phyloP scores from a whole-genome alignment of 163 green algal species.

The Chlamydomonas reinhardtii region DNA sequence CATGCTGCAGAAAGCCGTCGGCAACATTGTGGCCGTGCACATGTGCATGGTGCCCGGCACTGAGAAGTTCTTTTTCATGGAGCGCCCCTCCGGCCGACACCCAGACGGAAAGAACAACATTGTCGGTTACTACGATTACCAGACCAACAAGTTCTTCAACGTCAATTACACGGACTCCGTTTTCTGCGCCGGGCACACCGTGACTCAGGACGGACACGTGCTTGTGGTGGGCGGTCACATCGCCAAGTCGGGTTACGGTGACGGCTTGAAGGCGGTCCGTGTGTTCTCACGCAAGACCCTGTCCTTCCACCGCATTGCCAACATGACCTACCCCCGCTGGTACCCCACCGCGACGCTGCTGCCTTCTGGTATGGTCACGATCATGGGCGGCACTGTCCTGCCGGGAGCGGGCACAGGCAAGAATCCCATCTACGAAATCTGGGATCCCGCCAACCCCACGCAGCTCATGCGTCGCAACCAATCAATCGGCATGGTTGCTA shows the following conservation, averaged over 20 bases:
- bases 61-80: conserved; percentile 61
- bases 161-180: conserved; percentile 42
- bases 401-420: conserved; percentile 34
- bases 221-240: conserved; percentile 55
- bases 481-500: not conserved
- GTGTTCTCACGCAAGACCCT: conserved; percentile 31
- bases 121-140: conserved; percentile 34
- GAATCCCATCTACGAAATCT: conserved; percentile 39
- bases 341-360: conserved; percentile 55
- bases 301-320: conserved; percentile 30
- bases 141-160: conserved; percentile 44
- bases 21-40: conserved; percentile 43
- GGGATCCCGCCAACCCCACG: conserved; percentile 29
- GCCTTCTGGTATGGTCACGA: conserved; percentile 23
- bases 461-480: not conserved
- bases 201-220: conserved; percentile 48
- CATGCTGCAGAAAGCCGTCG: conserved; percentile 11
- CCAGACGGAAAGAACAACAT: conserved; percentile 43
- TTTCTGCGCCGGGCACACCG: conserved; percentile 46
- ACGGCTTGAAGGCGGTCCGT: conserved; percentile 47
- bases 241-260: conserved; percentile 48
- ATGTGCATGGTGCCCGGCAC: conserved; percentile 45
- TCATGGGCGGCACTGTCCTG: conserved; percentile 45
- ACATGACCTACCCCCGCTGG: conserved; percentile 46
- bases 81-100: conserved; percentile 52